Evolutionary conservation across 2,329 filamentous ascomycete species (phyloP), one percentile per base, ranked within the genome.

Genomic region (Emericellopsis cladophorae): DNA sequence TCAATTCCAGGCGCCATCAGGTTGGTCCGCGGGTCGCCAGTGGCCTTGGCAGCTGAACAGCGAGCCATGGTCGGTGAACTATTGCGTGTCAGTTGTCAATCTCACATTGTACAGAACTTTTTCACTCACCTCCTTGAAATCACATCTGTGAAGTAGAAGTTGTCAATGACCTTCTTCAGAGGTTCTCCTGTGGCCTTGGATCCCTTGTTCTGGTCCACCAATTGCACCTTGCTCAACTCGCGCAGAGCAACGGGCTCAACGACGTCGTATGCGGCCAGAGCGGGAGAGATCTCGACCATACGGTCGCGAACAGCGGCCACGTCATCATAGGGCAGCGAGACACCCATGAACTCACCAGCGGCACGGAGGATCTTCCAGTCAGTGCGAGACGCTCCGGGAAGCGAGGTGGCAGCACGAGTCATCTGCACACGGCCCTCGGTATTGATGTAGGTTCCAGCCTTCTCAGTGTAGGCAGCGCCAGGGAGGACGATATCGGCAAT

Each of bases 291-390:
- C 67, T 96, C 87, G 47, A 81, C 79, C 86, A 96, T 94, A 53
- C 92, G 84, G 62, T 95, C 88, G 43, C 92, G 79, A 40, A 98
- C 75, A 54, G 79, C 75, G 49, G 92, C 84, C 39, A 98, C 76
- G 56, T 96, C 88, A 53, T 98, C 90, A 57, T 96, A 98, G 18
- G 88, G 85, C 40, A 98, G 76, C 49, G 89, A 82, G 23, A 72
- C 79, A 45, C 84, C 86, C 14, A 98, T 73, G 67, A 94, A 95
- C 65, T 96, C 92, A 56, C 84, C 92, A 42, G 76, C 79, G 15
- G 92, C 92, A 48, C 92, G 86, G 52, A 98, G 80, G 55, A 98
- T 96, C 78, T 96, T 98, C 92, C 92, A 98, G 67, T 98, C 92
- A 48, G 92, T 90, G 56, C 92, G 79, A 42, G 90, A 79, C 40